Evolutionary conservation across 192 early-diverging fungal species (phyloP).

Genomic region (Coemansia aciculifera): DNA sequence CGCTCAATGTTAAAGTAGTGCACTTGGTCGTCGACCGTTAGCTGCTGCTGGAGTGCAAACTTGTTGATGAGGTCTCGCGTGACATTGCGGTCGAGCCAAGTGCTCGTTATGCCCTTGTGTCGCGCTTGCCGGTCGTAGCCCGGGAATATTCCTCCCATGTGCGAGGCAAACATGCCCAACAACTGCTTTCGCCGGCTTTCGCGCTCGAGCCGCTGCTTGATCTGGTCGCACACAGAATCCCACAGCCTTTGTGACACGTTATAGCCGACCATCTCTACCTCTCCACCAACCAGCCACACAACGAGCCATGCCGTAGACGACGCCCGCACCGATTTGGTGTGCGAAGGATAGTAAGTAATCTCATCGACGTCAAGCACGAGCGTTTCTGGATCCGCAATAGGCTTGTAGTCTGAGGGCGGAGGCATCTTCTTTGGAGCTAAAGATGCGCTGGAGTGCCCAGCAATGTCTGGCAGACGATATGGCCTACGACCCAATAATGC

Average conservation of each 20-base stretch:
- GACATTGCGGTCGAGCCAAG: constrained; percentile 53
- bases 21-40: constrained; percentile 45
- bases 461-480: constrained; percentile 15
- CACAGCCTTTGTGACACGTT: constrained; percentile 51
- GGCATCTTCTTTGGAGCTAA: constrained; percentile 27
- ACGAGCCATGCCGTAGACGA: constrained; percentile 45
- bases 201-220: constrained; percentile 52
- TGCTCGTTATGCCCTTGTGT: constrained; percentile 42
- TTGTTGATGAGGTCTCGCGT: constrained; percentile 55
- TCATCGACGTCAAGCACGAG: constrained; percentile 29
- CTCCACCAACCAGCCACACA: constrained; percentile 54
- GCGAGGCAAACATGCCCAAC: constrained; percentile 51
- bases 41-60: constrained; percentile 49
- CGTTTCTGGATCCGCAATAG: constrained; percentile 47
- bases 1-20: constrained; percentile 55
- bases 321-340: constrained; percentile 11
- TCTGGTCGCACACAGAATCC: constrained; percentile 47
- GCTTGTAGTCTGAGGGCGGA: constrained; percentile 49
- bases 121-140: constrained; percentile 50
- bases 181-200: constrained; percentile 55
- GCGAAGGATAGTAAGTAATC: constrained; percentile 33
- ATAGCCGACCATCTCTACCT: constrained; percentile 57
- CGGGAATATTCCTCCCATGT: constrained; percentile 54
- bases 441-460: constrained; percentile 11
- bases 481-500: constrained; percentile 8